Evolutionary conservation across 2,329 filamentous ascomycete genomes (phyloP).

Genomic region (Phaeosphaeria sp.): DNA sequence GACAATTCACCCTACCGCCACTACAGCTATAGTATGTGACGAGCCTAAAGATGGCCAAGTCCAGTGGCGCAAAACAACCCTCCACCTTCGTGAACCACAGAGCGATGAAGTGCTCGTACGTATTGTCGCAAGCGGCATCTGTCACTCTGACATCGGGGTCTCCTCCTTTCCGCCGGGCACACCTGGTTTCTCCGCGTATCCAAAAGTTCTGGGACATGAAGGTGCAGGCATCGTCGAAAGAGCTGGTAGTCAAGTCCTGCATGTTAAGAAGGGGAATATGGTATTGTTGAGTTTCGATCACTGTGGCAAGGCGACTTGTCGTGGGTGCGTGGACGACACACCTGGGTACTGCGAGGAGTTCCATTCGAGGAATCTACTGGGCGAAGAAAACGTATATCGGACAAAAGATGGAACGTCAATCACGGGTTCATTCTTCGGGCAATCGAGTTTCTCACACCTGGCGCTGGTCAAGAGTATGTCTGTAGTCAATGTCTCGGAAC

Average conservation of each 20-base stretch:
- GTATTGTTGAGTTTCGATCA: slow-evolving; percentile 58
- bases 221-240: slow-evolving; percentile 59
- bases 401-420: slow-evolving; percentile 26
- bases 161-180: slow-evolving; percentile 48
- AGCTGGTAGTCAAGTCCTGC: slow-evolving; percentile 50
- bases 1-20: slow-evolving; percentile 12
- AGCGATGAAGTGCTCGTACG: slow-evolving; percentile 61
- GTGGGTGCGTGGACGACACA: slow-evolving; percentile 55
- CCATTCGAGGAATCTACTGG: slow-evolving; percentile 54
- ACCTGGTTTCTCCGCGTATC: slow-evolving; percentile 47
- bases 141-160: slow-evolving; percentile 61
- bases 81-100: slow-evolving; percentile 43
- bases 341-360: slow-evolving; percentile 59
- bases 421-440: slow-evolving; percentile 56
- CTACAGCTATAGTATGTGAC: slow-evolving; percentile 48
- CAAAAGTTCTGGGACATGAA: slow-evolving; percentile 61
- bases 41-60: slow-evolving; percentile 42
- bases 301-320: slow-evolving; percentile 54
- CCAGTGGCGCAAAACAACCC: slow-evolving; percentile 50
- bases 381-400: slow-evolving; percentile 32
- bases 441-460: slow-evolving; percentile 53
- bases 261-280: slow-evolving; percentile 54
- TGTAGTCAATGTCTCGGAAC: slow-evolving; percentile 51
- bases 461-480: slow-evolving; percentile 50
- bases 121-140: slow-evolving; percentile 62